phyloP scores from a whole-genome alignment of 495 filamentous ascomycete genomes.

The Aspergillus hancockii region DNA sequence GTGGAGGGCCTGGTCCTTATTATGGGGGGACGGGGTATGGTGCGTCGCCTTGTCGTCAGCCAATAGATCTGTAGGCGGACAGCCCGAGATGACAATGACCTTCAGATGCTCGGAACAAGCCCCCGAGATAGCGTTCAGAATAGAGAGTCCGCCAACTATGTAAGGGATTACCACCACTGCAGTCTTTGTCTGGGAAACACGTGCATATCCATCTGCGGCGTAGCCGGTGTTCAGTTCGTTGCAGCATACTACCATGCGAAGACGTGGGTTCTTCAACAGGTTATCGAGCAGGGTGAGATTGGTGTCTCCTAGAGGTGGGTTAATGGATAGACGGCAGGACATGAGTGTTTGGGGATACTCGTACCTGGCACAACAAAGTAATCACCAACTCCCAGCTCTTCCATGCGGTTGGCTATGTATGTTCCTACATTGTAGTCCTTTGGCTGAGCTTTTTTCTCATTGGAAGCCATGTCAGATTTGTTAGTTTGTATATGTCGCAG shows the following conservation, averaged over 20 bases:
- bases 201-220: slow-evolving; percentile 75
- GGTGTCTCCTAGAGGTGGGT: slow-evolving; percentile 55
- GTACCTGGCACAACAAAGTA: slow-evolving; percentile 17
- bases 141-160: slow-evolving; percentile 72
- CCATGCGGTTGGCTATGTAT: slow-evolving; percentile 9
- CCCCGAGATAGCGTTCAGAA: slow-evolving; percentile 68
- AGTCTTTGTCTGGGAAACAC: slow-evolving; percentile 59
- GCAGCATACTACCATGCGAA: slow-evolving; percentile 72
- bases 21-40: slow-evolving; percentile 2
- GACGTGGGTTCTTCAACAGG: slow-evolving; percentile 49
- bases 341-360: not conserved
- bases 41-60: slow-evolving; percentile 3
- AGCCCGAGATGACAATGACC: slow-evolving; percentile 75
- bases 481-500: too few relatives aligned
- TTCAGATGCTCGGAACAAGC: slow-evolving; percentile 71
- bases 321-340: not conserved
- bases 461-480: not conserved
- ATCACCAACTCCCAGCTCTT: slow-evolving; percentile 14
- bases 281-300: slow-evolving; percentile 69
- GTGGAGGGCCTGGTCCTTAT: slow-evolving; percentile 12
- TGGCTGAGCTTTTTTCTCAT: not conserved
- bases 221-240: slow-evolving; percentile 80
- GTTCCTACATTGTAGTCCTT: slow-evolving; percentile 3
- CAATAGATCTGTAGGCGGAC: slow-evolving; percentile 8
- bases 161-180: slow-evolving; percentile 72